Percentiles rank a stretch among this genome's conserved stretches.
Conservation (phyloP, 805 yeast genomes). For the Candida cerambycidarum region DNA sequence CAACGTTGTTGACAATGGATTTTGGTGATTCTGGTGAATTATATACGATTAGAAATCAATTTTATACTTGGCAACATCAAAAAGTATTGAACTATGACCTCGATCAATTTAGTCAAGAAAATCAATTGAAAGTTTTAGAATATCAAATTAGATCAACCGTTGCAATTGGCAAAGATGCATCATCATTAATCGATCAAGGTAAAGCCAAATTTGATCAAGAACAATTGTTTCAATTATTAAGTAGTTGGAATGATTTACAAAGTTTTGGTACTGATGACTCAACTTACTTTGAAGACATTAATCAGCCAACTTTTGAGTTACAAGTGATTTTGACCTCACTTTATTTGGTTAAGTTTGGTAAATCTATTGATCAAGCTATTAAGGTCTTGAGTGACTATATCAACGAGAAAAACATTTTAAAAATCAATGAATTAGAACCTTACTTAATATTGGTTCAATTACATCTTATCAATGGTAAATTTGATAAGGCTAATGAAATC, state of each 20-base stretch:
- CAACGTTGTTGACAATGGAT: conserved; percentile 24
- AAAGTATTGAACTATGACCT: conserved; percentile 40
- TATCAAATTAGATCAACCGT: conserved; percentile 41
- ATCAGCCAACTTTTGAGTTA: conserved; percentile 33
- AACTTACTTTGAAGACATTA: conserved; percentile 42
- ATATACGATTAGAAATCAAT: conserved; percentile 56
- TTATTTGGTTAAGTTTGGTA: conserved; percentile 36
- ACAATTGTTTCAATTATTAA: conserved; percentile 34
- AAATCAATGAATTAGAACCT: conserved; percentile 39
- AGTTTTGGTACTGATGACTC: conserved; percentile 44
- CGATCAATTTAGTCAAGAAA: conserved; percentile 38
- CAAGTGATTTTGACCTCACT: conserved; percentile 43
- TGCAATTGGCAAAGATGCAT: conserved; percentile 39
- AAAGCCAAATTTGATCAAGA: conserved; percentile 33
- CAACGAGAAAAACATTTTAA: conserved; percentile 19
- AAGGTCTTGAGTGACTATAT: conserved; percentile 29
- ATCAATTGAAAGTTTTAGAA: conserved; percentile 39
- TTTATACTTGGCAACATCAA: conserved; percentile 57
- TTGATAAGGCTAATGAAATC: conserved; percentile 31
- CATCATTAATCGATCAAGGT: conserved; percentile 36
- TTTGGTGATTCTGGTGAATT: conserved; percentile 50
- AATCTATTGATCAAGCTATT: conserved; percentile 39
- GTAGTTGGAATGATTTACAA: conserved; percentile 44
- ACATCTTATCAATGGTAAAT: conserved; percentile 37
- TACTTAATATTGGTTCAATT: conserved; percentile 41